Percentiles rank a stretch among this genome's conserved stretches.
These are phyloP conservation scores for Volutella citrinella DNA, from an alignment of 2,329 filamentous ascomycete genomes.

Conservation along the genomic window DNA sequence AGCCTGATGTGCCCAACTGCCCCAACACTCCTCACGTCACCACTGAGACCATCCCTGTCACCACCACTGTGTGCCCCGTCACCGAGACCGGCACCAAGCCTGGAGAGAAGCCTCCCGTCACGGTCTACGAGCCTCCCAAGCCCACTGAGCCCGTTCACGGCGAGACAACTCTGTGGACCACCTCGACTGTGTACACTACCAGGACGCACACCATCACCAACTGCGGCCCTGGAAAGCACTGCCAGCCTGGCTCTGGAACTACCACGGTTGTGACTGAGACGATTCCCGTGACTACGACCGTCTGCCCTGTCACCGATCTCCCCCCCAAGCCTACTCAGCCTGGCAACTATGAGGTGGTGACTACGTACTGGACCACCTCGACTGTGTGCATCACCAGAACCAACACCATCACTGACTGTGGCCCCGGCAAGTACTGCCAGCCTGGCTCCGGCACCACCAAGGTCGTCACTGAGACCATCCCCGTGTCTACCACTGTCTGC, in stretches of 20 bases:
- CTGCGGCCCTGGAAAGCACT: conserved; percentile 19
- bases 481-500: conserved; percentile 37
- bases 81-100: too few species aligned
- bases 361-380: conserved; percentile 10
- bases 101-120: conserved; percentile 4
- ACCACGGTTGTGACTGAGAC: conserved; percentile 25
- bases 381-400: too few species aligned
- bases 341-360: too few species aligned
- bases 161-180: conserved; percentile 12
- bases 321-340: too few species aligned
- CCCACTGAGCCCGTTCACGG: background rate
- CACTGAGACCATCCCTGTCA: conserved; percentile 27
- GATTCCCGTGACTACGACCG: conserved; percentile 36
- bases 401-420: conserved; percentile 22
- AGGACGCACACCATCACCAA: conserved; percentile 17
- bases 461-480: conserved; percentile 27
- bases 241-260: conserved; percentile 14
- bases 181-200: conserved; percentile 22
- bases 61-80: conserved; percentile 41
- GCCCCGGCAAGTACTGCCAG: conserved; percentile 11
- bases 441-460: conserved; percentile 25
- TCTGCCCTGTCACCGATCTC: conserved; percentile 41
- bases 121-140: background rate
- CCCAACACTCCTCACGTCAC: conserved; percentile 24
- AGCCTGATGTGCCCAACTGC: conserved; percentile 28